Conservation (phyloP, 768 basidiomycete genomes). For the Suillus weaverae region DNA sequence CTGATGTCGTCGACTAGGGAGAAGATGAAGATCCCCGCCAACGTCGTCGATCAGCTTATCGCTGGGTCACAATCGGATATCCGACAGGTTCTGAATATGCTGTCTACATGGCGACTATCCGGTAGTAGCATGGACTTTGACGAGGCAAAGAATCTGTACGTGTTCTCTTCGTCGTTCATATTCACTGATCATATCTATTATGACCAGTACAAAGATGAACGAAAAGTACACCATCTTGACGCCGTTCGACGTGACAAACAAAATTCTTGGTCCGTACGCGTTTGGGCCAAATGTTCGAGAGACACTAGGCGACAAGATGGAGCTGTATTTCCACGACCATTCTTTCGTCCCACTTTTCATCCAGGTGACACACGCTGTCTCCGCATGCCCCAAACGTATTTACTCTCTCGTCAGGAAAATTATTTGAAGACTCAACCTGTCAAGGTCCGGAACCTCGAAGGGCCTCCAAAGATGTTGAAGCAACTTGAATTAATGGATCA, state of each 20-base stretch:
- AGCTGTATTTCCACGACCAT: slow-evolving; percentile 95
- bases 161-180: slow-evolving; percentile 12
- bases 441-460: slow-evolving; percentile 52
- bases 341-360: slow-evolving; percentile 94
- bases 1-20: slow-evolving; percentile 53
- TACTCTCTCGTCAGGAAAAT: slow-evolving; percentile 70
- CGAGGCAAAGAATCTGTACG: slow-evolving; percentile 87
- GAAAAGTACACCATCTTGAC: slow-evolving; percentile 90
- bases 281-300: slow-evolving; percentile 82
- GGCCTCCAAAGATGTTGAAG: slow-evolving; percentile 66
- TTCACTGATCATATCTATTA: not conserved
- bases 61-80: slow-evolving; percentile 91
- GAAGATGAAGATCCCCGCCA: slow-evolving; percentile 87
- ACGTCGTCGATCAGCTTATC: slow-evolving; percentile 91
- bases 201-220: slow-evolving; percentile 75
- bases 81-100: slow-evolving; percentile 95
- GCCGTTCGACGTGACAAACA: slow-evolving; percentile 90
- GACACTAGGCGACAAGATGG: slow-evolving; percentile 89
- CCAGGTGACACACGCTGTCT: slow-evolving; percentile 51
- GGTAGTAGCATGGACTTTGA: slow-evolving; percentile 84
- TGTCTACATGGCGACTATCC: slow-evolving; percentile 95
- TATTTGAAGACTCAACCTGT: slow-evolving; percentile 86
- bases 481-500: slow-evolving; percentile 79
- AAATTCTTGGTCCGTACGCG: slow-evolving; percentile 87
- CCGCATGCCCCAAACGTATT: not conserved